Conservation (phyloP, 331 rosid genomes). For the Malus hybrid region DNA sequence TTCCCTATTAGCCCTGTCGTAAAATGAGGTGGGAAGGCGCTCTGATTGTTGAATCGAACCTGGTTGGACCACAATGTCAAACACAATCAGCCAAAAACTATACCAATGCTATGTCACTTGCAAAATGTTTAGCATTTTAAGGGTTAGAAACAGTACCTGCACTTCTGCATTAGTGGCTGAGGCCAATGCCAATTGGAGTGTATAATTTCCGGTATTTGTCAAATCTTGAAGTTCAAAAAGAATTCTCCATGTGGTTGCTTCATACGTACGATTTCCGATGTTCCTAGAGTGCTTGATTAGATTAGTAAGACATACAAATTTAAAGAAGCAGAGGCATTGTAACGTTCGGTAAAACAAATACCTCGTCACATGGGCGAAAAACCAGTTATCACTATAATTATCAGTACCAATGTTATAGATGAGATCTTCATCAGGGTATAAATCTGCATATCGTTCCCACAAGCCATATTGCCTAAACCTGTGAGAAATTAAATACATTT, state of each 20-base stretch:
- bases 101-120: background rate
- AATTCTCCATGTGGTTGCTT: constrained; percentile 63
- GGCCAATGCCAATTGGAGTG: constrained; percentile 72
- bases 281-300: constrained; percentile 16
- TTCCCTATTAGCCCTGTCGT: constrained; percentile 33
- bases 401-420: constrained; percentile 32
- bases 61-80: background rate
- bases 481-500: background rate
- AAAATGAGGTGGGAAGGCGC: constrained; percentile 4
- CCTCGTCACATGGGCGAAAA: constrained; percentile 66
- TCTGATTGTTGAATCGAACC: constrained; percentile 52
- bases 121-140: background rate
- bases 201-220: constrained; percentile 30
- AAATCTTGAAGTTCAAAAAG: constrained; percentile 29
- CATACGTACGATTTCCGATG: background rate
- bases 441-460: constrained; percentile 58
- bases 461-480: constrained; percentile 73
- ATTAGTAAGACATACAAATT: background rate
- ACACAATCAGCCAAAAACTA: background rate
- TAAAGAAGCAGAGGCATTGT: background rate
- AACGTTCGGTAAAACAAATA: background rate
- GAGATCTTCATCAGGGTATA: constrained; percentile 40
- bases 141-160: constrained; percentile 20
- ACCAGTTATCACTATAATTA: constrained; percentile 39
- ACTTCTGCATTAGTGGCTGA: constrained; percentile 29